Evolutionary conservation across 257 asterid species (phyloP).

Genomic region (Fraxinus quadrangulata): DNA sequence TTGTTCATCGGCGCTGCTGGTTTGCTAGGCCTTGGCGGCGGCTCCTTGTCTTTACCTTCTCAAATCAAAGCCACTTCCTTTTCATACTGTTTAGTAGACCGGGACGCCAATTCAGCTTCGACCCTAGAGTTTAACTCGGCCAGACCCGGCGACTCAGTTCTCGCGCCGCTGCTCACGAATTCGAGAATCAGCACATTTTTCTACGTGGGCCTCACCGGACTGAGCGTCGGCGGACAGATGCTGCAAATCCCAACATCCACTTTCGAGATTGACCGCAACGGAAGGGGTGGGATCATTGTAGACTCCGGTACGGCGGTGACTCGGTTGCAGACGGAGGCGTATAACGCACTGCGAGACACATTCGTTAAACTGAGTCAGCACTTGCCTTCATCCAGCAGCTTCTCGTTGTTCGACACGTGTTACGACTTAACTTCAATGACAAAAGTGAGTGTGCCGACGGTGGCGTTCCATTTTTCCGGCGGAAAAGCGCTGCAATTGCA

Average conservation of each 20-base stretch:
- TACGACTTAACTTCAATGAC: slow-evolving; percentile 49
- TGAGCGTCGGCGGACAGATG: slow-evolving; percentile 56
- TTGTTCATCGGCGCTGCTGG: slow-evolving; percentile 71
- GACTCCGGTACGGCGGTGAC: slow-evolving; percentile 96
- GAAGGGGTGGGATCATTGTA: slow-evolving; percentile 78
- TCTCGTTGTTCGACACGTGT: slow-evolving; percentile 77
- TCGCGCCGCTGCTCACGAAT: slow-evolving; percentile 55
- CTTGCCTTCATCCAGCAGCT: slow-evolving; percentile 34
- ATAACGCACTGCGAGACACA: slow-evolving; percentile 48
- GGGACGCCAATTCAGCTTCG: slow-evolving; percentile 65
- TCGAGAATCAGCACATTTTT: slow-evolving; percentile 36
- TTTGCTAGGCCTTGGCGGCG: slow-evolving; percentile 69
- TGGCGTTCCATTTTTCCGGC: slow-evolving; percentile 56
- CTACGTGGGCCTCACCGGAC: slow-evolving; percentile 67
- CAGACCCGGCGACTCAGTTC: slow-evolving; percentile 52
- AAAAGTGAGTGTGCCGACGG: slow-evolving; percentile 59
- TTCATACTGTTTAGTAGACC: slow-evolving; percentile 76
- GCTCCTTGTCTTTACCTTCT: slow-evolving; percentile 57
- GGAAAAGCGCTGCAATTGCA: slow-evolving; percentile 47
- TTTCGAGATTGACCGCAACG: slow-evolving; percentile 44
- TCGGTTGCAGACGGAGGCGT: slow-evolving; percentile 55
- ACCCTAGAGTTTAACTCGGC: slow-evolving; percentile 73
- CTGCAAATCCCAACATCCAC: slow-evolving; percentile 37
- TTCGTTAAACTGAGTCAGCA: slow-evolving; percentile 38
- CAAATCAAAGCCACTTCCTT: slow-evolving; percentile 70